Evolutionary conservation across 2,329 filamentous ascomycete species (phyloP), one percentile per base, ranked within the genome.

Genomic region (Penicillium sp.): DNA sequence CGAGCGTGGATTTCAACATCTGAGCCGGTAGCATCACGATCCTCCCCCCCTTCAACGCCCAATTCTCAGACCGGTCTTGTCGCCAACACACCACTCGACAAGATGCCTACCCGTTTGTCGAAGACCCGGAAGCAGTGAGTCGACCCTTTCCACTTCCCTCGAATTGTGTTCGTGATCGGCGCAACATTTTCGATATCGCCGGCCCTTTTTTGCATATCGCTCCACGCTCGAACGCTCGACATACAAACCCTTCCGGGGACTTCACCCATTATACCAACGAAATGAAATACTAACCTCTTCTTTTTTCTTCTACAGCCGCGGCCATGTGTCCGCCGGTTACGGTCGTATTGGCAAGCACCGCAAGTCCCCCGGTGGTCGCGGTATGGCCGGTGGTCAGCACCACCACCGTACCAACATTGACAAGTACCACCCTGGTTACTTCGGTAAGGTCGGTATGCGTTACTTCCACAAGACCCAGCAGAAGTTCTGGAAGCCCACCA

Each of bases 291-390:
- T 72, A 64, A 70, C 67, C 49, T 65, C 35, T 49, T 64, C 58
- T 61, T 67, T 68, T 60, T 66, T 68, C 64, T 73, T 53, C 65
- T 55, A 59, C 80, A 93, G 90, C 87, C 93, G 94, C 87, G 94
- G 94, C 84, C 92, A 99, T 86, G 95, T 99, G 81, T 96, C 91
- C 80, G 92, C 93, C 88, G 95, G 95, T 88, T 89, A 98, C 84
- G 94, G 95, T 87, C 94, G 94, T 89, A 84, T 98, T 81, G 95
- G 95, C 83, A 98, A 98, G 91, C 93, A 97, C 91, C 88, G 95
- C 81, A 98, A 99, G 90, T 86, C 89, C 77, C 88, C 88, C 78
- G 88, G 88, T 88, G 88, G 86, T 86, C 87, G 88, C 80, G 88
- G 88, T 89, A 91, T 91, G 85, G 95, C 95, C 82, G 94, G 95